These are phyloP conservation scores for Hyaloscypha bicolor DNA, from an alignment of 495 filamentous ascomycete species.

Conservation along the genomic window DNA sequence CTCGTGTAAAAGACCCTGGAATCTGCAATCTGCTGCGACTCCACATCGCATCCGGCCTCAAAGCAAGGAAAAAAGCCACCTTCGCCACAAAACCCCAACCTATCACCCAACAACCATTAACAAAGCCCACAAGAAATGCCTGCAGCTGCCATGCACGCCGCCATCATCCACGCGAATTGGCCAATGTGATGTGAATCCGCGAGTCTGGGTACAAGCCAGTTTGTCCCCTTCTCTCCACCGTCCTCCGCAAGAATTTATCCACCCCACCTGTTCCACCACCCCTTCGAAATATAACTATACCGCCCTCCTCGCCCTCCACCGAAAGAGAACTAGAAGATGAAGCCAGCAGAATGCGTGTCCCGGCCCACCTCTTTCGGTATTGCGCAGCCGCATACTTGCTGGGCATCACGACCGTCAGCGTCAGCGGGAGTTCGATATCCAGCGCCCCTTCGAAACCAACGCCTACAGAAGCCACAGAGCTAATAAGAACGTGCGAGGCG, in stretches of 20 bases:
- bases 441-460: slow-evolving; percentile 16
- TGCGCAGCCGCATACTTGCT: slow-evolving; percentile 26
- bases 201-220: background rate
- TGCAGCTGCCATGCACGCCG: background rate
- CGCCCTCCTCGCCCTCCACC: background rate
- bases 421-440: slow-evolving; percentile 29
- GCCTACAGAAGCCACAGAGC: background rate
- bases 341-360: slow-evolving; percentile 21
- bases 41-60: background rate
- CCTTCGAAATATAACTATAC: background rate
- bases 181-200: slow-evolving; percentile 4
- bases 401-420: slow-evolving; percentile 6
- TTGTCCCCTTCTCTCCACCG: background rate
- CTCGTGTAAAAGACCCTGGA: background rate
- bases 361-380: background rate
- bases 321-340: slow-evolving; percentile 9
- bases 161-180: slow-evolving; percentile 1
- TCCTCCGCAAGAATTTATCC: background rate
- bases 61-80: slow-evolving; percentile 9
- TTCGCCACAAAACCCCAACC: background rate
- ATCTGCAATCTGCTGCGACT: background rate
- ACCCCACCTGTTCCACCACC: background rate
- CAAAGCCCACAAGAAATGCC: background rate
- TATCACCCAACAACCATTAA: slow-evolving; percentile 1
- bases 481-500: slow-evolving; percentile 55